A percentile compares a stretch with the other conserved stretches of the same genome.
Evolutionary conservation across 345 rosid species (phyloP).

Genomic region (Erodium maritimum): DNA sequence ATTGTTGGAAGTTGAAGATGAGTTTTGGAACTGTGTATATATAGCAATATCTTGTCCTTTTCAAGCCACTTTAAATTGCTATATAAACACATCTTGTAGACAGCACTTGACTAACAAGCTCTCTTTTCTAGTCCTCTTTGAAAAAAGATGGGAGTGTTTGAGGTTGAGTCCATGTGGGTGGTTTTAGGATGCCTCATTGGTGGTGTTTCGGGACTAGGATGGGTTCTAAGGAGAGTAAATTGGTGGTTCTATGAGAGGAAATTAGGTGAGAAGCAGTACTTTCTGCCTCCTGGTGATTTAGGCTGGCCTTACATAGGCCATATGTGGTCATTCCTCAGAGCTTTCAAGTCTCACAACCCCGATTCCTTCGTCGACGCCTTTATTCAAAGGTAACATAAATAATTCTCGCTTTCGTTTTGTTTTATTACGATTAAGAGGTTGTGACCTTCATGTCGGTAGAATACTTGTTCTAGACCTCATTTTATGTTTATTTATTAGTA

Average conservation of each 20-base stretch:
- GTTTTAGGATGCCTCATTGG: slow-evolving; percentile 8
- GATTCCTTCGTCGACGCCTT: slow-evolving; percentile 46
- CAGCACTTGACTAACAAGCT: no score
- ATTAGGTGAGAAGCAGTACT: slow-evolving; percentile 33
- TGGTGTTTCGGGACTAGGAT: slow-evolving; percentile 18
- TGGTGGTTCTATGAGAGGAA: slow-evolving; percentile 44
- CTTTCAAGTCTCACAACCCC: slow-evolving; percentile 61
- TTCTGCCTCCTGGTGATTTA: slow-evolving; percentile 72
- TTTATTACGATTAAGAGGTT: background rate
- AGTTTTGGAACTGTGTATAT: no score
- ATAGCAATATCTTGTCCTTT: no score
- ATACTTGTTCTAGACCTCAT: no score
- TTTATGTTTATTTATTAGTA: no score
- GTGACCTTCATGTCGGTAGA: no score
- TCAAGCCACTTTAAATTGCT: no score
- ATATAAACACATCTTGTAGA: no score
- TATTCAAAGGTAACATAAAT: slow-evolving; percentile 26
- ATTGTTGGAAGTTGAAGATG: no score
- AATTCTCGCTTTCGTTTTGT: no score
- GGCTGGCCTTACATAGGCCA: slow-evolving; percentile 87
- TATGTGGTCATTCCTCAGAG: slow-evolving; percentile 75
- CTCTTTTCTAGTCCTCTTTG: no score
- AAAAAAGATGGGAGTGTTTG: background rate
- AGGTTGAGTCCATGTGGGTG: background rate
- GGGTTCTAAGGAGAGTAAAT: slow-evolving; percentile 39